Evolutionary conservation across 441 rosid species (phyloP), one percentile per base, ranked within the genome.

Genomic region (Omphalea diandra): DNA sequence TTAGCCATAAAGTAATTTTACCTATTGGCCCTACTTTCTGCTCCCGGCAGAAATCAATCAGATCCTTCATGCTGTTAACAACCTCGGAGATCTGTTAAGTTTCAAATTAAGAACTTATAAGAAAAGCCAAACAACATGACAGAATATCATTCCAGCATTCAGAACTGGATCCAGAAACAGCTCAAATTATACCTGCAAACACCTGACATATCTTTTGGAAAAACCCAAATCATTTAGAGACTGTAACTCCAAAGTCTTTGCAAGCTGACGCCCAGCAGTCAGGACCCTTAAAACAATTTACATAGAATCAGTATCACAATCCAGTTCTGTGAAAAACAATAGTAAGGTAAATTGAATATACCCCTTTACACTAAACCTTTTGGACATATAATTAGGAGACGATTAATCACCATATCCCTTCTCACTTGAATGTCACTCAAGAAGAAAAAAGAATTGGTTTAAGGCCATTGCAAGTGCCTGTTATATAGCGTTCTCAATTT

Each of bases 41-140:
- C 73, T 96, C 96, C 60, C 77, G 85, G 70, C 95, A 96, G 84
- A 93, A 85, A 80, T 84, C 91, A 65, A 96, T 85, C 78, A 96
- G 81, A 82, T 96, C 99, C 87, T 93, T 96, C 99, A 96, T 96
- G 89, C 98, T 90, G 79, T 81, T 89, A 75, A 96, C 98, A 80
- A 96, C 99, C 90, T 96, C 99, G 35, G 99, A 90, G 50, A 96
- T 96, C 98, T 96, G 80, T 68, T 20, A 80, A n/a, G n/a, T n/a
- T n/a, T n/a, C 61, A 59, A 70, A 74, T 61, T 32, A 46, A n/a
- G 52, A 35, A 55, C 47, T 57, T 43, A 50, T n/a, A 65, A 79
- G 24, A 54, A 58, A 38, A 64, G 40, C 7, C 10, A 14, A 61
- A 35, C 69, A 24, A 22, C 46, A 38, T n/a, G 63, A 65, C 46